Base-by-base conservation (phyloP, 352 stramenopile genomes). In the Globisporangium camurandrum region DNA sequence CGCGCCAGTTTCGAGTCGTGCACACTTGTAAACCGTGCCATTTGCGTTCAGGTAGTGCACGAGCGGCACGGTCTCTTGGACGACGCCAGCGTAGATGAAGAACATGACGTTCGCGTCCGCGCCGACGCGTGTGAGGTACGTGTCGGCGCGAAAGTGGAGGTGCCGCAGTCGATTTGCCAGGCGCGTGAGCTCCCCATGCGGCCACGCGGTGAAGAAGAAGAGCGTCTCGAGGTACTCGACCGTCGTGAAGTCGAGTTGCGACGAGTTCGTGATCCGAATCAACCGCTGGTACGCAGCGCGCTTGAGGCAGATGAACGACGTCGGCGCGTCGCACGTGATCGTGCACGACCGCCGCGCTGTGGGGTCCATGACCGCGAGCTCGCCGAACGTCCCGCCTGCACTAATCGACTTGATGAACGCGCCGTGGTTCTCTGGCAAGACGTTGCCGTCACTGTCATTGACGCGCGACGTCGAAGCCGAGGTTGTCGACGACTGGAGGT, bases 291-390 rank as follows among this genome's bases (percentile, higher is more conserved):
- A 93, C n/a, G 78, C 66, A 30, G 64, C 78, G 50, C 81, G 72
- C 42, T 92, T 92, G 23, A 92, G 64, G 47, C 81, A 92, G 47
- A 92, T 92, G 49, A 92, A 92, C n/a, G 75, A 87, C 23, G 78
- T 90, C 3, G 71, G 36, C 0, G 68, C 56, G 39, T 90, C 76
- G 22, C 79, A 88, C n/a, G 67, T 47, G 55, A 92, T 83, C 9
- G 81, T 90, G 33, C 78, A 89, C 1, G 78, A 88, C 7, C 81
- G 62, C 8, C 75, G 61, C 10, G 81, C 71, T 2, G 75, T 90
- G 5, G 79, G 81, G 16, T 93, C 81, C 69, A 90, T 83, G 10
- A 93, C 79, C 12, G 78, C 78, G 3, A 93, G 61, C 56, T 93
- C 81, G 10, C 81, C 81, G 31, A 93, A 90, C 24, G 78, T 93